A percentile compares a stretch with the other conserved stretches of the same genome.
Evolutionary conservation across 345 rosid species (phyloP).

Genomic region (Microthlaspi erraticum): DNA sequence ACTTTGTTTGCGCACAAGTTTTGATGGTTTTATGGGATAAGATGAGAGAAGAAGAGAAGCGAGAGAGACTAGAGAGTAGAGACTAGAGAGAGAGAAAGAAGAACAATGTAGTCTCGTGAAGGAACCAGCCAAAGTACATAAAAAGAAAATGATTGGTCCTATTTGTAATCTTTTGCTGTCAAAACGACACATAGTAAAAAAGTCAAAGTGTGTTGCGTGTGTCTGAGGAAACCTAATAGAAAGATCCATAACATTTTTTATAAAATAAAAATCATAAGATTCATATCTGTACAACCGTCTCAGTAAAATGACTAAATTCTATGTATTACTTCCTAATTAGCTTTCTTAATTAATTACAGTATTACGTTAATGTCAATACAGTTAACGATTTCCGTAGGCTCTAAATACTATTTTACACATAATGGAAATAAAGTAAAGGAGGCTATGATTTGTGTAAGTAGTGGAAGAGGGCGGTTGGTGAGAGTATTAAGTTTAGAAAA

Average conservation of each 20-base stretch:
- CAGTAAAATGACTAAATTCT: neutral
- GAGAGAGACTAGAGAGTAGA: constrained; percentile 18
- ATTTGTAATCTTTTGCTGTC: constrained; percentile 45
- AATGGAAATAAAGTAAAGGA: neutral
- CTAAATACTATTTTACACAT: neutral
- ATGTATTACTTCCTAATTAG: neutral
- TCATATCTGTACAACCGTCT: neutral
- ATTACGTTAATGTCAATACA: neutral
- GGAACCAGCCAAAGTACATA: constrained; percentile 48
- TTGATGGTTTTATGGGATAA: constrained; percentile 39
- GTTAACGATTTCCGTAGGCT: neutral
- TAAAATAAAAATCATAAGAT: neutral
- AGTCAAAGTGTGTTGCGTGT: constrained; percentile 45
- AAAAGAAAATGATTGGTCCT: constrained; percentile 44
- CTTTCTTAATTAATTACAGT: constrained; percentile 4
- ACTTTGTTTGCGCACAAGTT: constrained; percentile 20
- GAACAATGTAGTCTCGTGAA: constrained; percentile 45
- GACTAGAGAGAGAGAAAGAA: neutral
- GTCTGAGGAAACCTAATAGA: constrained; percentile 37
- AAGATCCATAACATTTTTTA: constrained; percentile 6
- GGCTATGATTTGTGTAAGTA: constrained; percentile 15
- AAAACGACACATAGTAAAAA: constrained; percentile 27
- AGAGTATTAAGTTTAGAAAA: neutral
- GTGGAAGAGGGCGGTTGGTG: constrained; percentile 39
- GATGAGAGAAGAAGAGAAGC: constrained; percentile 34